Evolutionary conservation across 78 protist species (phyloP).

Genomic region (Dictyostelium discoideum): DNA sequence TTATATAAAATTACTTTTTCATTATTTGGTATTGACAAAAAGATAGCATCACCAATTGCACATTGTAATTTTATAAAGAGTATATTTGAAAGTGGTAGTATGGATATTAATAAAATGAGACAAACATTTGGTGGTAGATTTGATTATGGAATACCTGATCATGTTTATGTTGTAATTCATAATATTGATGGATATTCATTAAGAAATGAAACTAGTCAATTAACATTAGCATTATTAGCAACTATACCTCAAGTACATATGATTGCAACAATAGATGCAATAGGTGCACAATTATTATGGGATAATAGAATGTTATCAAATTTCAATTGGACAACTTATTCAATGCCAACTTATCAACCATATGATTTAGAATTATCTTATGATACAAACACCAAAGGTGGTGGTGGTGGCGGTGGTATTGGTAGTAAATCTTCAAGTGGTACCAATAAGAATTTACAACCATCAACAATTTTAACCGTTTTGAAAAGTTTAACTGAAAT

Average conservation of each 20-base stretch:
- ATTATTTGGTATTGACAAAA: not conserved
- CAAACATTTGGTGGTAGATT: not conserved
- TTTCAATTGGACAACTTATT: not conserved
- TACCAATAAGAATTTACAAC: not conserved
- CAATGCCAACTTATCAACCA: not conserved
- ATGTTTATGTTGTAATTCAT: not conserved
- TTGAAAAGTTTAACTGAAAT: constrained; percentile 1
- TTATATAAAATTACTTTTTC: constrained; percentile 16
- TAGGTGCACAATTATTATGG: constrained; percentile 3
- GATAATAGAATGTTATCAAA: not conserved
- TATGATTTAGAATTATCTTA: not conserved
- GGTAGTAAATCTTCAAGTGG: not conserved
- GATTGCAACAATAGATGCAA: not conserved
- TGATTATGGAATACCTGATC: not conserved
- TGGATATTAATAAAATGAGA: not conserved
- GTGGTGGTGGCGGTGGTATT: not conserved
- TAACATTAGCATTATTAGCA: not conserved
- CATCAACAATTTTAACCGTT: not conserved
- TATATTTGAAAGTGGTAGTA: not conserved
- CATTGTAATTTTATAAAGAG: constrained; percentile 28
- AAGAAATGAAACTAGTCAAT: not conserved
- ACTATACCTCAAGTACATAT: not conserved
- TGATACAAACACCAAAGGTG: not conserved
- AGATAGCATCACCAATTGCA: not conserved
- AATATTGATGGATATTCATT: constrained; percentile 32